Evolutionary conservation across 2,329 filamentous ascomycete genomes (phyloP), one percentile per base, ranked within the genome.

Genomic region (Metarhizium album): DNA sequence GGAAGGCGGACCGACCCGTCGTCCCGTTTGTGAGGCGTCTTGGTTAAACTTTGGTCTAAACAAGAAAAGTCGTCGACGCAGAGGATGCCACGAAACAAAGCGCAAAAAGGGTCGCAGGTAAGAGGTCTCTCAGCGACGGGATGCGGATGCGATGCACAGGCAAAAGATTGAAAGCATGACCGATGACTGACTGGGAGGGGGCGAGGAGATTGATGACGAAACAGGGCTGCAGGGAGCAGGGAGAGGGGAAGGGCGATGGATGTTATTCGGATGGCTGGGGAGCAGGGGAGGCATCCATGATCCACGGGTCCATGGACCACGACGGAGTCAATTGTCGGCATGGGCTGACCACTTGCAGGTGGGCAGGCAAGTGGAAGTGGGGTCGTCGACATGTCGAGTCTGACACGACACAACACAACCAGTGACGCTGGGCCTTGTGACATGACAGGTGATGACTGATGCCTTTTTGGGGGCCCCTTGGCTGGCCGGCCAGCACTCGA

Each of bases 1-100:
- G 23, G 37, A 37, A 46, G 13, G 48, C 52, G 52, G 52, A 51
- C 48, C 52, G 52, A 37, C 42, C 52, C 52, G 52, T 46, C 20
- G 40, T 43, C 40, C 42, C 48, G 45, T 49, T 43, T 46, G 27
- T 18, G 47, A 52, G 51, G 51, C 51, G 51, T 46, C 42, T 52
- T 29, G 35, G 37, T 47, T 38, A 43, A 43, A n/a, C 33, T 52
- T 49, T 45, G 23, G 27, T 29, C 50, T 40, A 48, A 42, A n/a
- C 33, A 46, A 46, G 8, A n/a, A 42, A 46, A 46, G 8, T 13
- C 24, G 18, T 43, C 22, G 42, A 27, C 29, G 18, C 38, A 45
- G n/a, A 29, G 24, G 18, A n/a, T 37, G 24, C 23, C 11, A 20
- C 23, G 37, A 18, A 13, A 48, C 8, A 18, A 42, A 42, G 14